Evolutionary conservation across 805 yeast species (phyloP).

Genomic region (Cyberlindnera suaveolens): DNA sequence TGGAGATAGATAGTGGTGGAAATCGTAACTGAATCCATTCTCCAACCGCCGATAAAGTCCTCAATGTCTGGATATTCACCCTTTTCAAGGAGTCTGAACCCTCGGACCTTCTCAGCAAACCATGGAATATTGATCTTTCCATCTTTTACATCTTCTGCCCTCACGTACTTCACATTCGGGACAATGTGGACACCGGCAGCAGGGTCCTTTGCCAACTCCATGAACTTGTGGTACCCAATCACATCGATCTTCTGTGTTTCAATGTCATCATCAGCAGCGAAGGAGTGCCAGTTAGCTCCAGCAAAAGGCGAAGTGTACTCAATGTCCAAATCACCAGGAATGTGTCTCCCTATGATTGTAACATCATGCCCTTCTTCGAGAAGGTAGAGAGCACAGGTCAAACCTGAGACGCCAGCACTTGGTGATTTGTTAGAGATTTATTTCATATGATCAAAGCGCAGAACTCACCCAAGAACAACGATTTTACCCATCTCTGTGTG

Average conservation of each 20-base stretch:
- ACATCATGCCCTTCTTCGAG: constrained; percentile 35
- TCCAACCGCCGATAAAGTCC: constrained; percentile 35
- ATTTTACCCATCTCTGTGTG: constrained; percentile 8
- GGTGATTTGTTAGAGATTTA: not conserved
- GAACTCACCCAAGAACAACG: constrained; percentile 3
- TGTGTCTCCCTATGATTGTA: constrained; percentile 35
- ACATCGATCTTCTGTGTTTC: constrained; percentile 38
- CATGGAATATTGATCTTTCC: constrained; percentile 34
- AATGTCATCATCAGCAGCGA: constrained; percentile 38
- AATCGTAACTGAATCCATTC: constrained; percentile 50
- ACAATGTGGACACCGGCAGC: constrained; percentile 39
- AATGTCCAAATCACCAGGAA: constrained; percentile 52
- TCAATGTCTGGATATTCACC: constrained; percentile 25
- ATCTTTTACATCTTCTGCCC: constrained; percentile 9
- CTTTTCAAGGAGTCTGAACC: constrained; percentile 28
- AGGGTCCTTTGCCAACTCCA: constrained; percentile 42
- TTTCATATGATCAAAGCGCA: too few relatives aligned
- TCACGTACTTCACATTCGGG: constrained; percentile 13
- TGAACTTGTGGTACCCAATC: constrained; percentile 41
- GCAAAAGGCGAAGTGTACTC: constrained; percentile 63
- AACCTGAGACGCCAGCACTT: constrained; percentile 49
- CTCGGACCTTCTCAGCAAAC: constrained; percentile 39
- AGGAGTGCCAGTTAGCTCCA: constrained; percentile 67
- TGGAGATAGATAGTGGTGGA: constrained; percentile 52
- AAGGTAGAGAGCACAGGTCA: constrained; percentile 43